phyloP scores from a whole-genome alignment of 805 yeast genomes.

The Martiniozyma abietophila region DNA sequence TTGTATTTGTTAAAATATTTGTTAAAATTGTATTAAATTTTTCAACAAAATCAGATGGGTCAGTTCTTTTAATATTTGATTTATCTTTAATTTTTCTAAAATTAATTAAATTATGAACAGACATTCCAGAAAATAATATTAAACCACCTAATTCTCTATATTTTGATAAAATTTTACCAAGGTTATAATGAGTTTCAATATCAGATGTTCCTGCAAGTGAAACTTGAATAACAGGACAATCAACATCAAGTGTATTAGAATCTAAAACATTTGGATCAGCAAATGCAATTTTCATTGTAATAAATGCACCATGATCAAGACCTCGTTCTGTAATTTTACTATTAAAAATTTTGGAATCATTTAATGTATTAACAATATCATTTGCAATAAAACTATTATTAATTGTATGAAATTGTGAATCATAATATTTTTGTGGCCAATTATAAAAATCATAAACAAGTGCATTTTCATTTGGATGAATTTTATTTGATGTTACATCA shows the following conservation, averaged over 20 bases:
- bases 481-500: constrained; percentile 14
- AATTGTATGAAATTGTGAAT: constrained; percentile 49
- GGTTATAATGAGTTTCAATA: constrained; percentile 35
- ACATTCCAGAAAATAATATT: constrained; percentile 65
- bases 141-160: constrained; percentile 45
- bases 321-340: constrained; percentile 47
- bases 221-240: constrained; percentile 41
- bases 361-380: constrained; percentile 34
- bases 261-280: constrained; percentile 29
- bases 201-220: constrained; percentile 35
- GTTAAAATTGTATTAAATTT: constrained; percentile 43
- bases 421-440: constrained; percentile 57
- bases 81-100: constrained; percentile 25
- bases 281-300: constrained; percentile 67
- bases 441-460: constrained; percentile 70
- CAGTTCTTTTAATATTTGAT: too few species aligned
- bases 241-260: constrained; percentile 33
- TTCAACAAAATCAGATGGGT: constrained; percentile 37
- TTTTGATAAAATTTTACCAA: constrained; percentile 47
- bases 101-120: constrained; percentile 68
- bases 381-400: constrained; percentile 35
- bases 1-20: constrained; percentile 26
- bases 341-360: constrained; percentile 31
- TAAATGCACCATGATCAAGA: constrained; percentile 80
- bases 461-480: constrained; percentile 33